Conservation (phyloP, 192 early-diverging fungal species). For the Coemansia sp. region DNA sequence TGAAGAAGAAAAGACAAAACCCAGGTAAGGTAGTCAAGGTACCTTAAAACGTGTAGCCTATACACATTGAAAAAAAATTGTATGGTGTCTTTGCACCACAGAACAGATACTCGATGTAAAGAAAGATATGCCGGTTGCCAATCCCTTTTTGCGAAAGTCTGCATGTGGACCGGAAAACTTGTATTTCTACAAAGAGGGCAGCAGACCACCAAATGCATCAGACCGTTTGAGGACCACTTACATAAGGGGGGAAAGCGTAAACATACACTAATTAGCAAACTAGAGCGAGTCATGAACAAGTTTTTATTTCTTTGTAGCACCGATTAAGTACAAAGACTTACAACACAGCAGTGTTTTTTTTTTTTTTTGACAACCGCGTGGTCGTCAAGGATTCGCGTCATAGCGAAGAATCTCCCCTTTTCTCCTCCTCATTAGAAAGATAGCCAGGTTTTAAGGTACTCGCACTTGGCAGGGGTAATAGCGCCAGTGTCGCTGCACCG, state of each 20-base stretch:
- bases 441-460: conserved; percentile 84
- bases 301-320: conserved; percentile 1
- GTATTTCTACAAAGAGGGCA: conserved; percentile 6
- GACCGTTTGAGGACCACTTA: not conserved
- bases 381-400: conserved; percentile 1
- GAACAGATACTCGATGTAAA: not conserved
- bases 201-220: not conserved
- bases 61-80: not conserved
- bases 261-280: too few relatives aligned
- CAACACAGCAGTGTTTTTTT: too few relatives aligned
- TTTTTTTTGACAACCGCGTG: conserved; percentile 10
- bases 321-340: not conserved
- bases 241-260: too few relatives aligned
- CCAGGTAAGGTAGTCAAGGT: too few relatives aligned
- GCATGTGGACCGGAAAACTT: conserved; percentile 2
- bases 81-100: not conserved
- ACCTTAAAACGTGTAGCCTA: too few relatives aligned
- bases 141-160: not conserved
- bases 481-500: conserved; percentile 77
- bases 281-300: not conserved
- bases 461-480: conserved; percentile 77
- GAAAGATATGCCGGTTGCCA: not conserved
- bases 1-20: too few relatives aligned
- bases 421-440: conserved; percentile 51
- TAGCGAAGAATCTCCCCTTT: too few relatives aligned